These are phyloP conservation scores for Cryptococcus neoformans DNA, from an alignment of 1,284 basidiomycete species.

Conservation along the genomic window DNA sequence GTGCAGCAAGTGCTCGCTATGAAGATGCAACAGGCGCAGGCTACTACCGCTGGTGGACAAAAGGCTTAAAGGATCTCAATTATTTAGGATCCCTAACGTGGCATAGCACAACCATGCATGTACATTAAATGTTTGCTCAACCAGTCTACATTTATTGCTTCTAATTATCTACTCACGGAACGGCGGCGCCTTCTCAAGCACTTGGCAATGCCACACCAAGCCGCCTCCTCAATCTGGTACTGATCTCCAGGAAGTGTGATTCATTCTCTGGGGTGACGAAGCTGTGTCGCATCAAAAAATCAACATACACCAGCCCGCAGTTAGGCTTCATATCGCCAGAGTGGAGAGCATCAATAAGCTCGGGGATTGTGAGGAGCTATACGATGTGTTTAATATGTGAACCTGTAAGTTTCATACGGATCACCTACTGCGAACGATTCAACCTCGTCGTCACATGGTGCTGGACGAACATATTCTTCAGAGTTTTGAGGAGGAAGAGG, in stretches of 20 bases:
- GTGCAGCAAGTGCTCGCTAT: slow-evolving; percentile 69
- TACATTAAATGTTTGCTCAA: neutral
- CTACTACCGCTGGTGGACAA: neutral
- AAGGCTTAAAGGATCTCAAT: no score
- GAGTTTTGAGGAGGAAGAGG: slow-evolving; percentile 58
- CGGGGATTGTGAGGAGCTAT: slow-evolving; percentile 37
- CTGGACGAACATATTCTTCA: slow-evolving; percentile 56
- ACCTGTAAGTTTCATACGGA: no score
- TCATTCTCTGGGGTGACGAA: slow-evolving; percentile 55
- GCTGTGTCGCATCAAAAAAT: slow-evolving; percentile 57
- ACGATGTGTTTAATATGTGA: neutral
- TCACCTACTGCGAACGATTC: slow-evolving; percentile 58
- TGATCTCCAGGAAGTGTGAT: slow-evolving; percentile 45
- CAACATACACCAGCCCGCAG: slow-evolving; percentile 57
- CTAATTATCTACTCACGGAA: no score
- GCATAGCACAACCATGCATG: slow-evolving; percentile 8
- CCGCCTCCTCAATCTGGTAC: slow-evolving; percentile 36
- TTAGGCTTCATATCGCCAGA: slow-evolving; percentile 56
- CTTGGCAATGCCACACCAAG: slow-evolving; percentile 17
- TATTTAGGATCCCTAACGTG: neutral
- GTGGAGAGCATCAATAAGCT: slow-evolving; percentile 50
- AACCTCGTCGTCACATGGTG: slow-evolving; percentile 86
- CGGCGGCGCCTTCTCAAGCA: neutral
- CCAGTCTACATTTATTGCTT: neutral
- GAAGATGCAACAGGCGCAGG: slow-evolving; percentile 56